Evolutionary conservation across 768 basidiomycete genomes (phyloP).

Genomic region (Mycena amicta): DNA sequence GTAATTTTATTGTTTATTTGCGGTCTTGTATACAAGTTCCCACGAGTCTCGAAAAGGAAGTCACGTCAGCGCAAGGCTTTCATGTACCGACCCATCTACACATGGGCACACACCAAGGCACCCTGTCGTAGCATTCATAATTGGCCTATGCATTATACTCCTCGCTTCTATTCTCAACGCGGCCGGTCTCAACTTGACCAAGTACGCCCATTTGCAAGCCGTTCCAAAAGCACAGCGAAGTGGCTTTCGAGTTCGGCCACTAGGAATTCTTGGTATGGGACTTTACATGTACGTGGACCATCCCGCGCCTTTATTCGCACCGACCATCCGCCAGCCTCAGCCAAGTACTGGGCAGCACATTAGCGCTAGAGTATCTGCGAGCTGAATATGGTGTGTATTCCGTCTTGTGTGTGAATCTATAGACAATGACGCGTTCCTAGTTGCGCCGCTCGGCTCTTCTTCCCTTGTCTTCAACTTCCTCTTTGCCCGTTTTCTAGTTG

Average conservation of each 20-base stretch:
- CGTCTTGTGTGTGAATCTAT: too few species aligned
- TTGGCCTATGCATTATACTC: constrained; percentile 83
- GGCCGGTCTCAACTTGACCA: constrained; percentile 92
- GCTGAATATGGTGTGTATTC: constrained; percentile 39
- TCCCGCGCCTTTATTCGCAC: neutral
- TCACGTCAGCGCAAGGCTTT: too few species aligned
- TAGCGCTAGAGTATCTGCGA: constrained; percentile 86
- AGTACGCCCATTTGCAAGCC: constrained; percentile 82
- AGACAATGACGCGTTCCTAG: constrained; percentile 64
- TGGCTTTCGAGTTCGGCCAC: constrained; percentile 83
- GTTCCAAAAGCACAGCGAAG: constrained; percentile 76
- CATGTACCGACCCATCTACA: too few species aligned
- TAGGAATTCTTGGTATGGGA: constrained; percentile 91
- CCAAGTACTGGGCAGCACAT: constrained; percentile 84
- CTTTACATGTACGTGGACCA: constrained; percentile 90
- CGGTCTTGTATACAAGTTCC: too few species aligned
- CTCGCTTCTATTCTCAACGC: constrained; percentile 86
- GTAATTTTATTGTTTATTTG: too few species aligned
- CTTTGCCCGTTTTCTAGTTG: constrained; percentile 87
- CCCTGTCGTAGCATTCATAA: constrained; percentile 74
- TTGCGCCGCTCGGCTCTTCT: constrained; percentile 92
- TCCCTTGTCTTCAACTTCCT: constrained; percentile 96
- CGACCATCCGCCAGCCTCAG: constrained; percentile 56
- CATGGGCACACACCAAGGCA: too few species aligned
- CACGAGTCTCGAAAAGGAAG: too few species aligned